phyloP scores from a whole-genome alignment of 257 asterid species.

The Prunella vulgaris region DNA sequence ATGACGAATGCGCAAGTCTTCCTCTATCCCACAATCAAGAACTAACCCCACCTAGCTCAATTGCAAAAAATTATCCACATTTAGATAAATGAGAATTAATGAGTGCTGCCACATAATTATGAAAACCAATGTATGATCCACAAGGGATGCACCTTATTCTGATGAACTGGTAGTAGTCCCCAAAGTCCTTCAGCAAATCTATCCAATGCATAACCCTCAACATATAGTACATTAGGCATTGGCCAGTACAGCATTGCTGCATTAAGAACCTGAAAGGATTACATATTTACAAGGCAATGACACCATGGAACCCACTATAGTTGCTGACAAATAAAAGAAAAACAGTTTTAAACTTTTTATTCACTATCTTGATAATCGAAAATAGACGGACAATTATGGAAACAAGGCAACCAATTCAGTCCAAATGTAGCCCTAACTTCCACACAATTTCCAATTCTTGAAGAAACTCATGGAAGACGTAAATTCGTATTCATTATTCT shows the following conservation, averaged over 20 bases:
- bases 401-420: not conserved
- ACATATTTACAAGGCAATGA: slow-evolving; percentile 25
- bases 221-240: slow-evolving; percentile 74
- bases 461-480: not conserved
- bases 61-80: slow-evolving; percentile 18
- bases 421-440: not conserved
- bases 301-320: not conserved
- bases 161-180: slow-evolving; percentile 85
- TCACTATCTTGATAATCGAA: not conserved
- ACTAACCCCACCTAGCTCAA: slow-evolving; percentile 67
- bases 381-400: not conserved
- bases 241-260: slow-evolving; percentile 99
- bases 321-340: not conserved
- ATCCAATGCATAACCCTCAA: slow-evolving; percentile 93
- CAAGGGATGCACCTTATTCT: slow-evolving; percentile 58
- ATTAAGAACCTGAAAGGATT: slow-evolving; percentile 83
- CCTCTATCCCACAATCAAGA: slow-evolving; percentile 91
- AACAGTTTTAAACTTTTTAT: not conserved
- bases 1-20: slow-evolving; percentile 77
- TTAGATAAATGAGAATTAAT: not conserved
- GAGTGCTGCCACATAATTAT: slow-evolving; percentile 3
- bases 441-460: not conserved
- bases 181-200: slow-evolving; percentile 89
- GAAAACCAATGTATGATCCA: not conserved
- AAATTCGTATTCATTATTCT: not conserved